Evolutionary conservation across 2,329 filamentous ascomycete genomes (phyloP).

Genomic region (Ophiosphaerella narmari): DNA sequence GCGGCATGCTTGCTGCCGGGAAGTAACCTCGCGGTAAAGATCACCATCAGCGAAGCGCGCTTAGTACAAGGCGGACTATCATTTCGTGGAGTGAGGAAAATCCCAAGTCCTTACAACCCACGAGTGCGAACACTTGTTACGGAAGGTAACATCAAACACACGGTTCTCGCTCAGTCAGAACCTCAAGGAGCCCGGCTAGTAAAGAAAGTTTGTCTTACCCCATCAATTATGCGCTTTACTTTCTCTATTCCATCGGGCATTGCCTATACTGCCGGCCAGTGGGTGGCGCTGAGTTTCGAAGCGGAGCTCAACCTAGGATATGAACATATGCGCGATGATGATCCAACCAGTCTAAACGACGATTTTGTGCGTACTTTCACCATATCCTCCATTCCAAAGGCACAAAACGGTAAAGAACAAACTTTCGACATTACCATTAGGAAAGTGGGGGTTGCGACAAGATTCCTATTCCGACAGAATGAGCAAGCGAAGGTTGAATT

Average conservation of each 20-base stretch:
- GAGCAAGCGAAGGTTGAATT: conserved; percentile 62
- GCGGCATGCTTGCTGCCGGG: conserved; percentile 68
- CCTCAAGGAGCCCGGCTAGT: conserved; percentile 60
- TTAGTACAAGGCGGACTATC: conserved; percentile 69
- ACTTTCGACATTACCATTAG: conserved; percentile 75
- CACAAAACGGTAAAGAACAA: conserved; percentile 22
- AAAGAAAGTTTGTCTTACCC: conserved; percentile 64
- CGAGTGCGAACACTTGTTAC: conserved; percentile 65
- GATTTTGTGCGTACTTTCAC: conserved; percentile 86
- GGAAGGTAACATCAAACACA: conserved; percentile 56
- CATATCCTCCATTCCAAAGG: conserved; percentile 64
- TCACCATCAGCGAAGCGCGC: conserved; percentile 64
- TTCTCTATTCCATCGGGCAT: conserved; percentile 55
- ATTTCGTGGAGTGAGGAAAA: conserved; percentile 65
- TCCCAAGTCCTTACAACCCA: conserved; percentile 80
- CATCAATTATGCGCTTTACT: conserved; percentile 68
- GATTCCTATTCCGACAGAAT: conserved; percentile 65
- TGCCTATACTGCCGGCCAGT: conserved; percentile 71
- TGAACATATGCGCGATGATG: conserved; percentile 80
- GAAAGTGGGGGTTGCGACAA: conserved; percentile 70
- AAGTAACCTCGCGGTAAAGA: conserved; percentile 72
- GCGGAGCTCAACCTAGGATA: conserved; percentile 73
- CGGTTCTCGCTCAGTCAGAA: conserved; percentile 1
- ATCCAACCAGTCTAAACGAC: conserved; percentile 80
- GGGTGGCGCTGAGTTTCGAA: conserved; percentile 75